Base-by-base conservation (phyloP, 495 filamentous ascomycete species). In the Trichoderma erinaceum region DNA sequence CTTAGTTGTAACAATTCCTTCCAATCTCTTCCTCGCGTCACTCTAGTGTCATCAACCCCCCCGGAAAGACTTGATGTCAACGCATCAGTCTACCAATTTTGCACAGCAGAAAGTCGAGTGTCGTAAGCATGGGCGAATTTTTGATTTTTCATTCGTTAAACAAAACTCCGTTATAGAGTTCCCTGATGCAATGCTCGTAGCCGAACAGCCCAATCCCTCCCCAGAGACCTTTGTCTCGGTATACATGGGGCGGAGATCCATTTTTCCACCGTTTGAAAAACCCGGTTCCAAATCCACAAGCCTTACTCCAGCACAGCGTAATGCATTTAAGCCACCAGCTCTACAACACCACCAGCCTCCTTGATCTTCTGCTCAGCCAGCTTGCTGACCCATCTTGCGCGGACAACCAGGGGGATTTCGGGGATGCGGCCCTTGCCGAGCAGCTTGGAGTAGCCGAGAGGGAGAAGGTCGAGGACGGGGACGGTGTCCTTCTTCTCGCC, bases 291-390 rank as follows among this genome's bases (percentile, higher is more conserved):
- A 65, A 65, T 65, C 56, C 56, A 61, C 56, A 61, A 61, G 56
- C 56, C 56, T 61, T 61, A 61, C 63, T 65, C 63, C 63, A 65
- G 63, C 38, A 65, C 13, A 50, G 25, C 25, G 41, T 29, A 66
- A 50, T 41, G 29, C 43, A 32, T 80, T 86, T 90, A 97, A 81
- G 92, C 92, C 73, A 97, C 92, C 76, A 97, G 82, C 83, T 97
- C 91, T 71, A 95, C 85, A 74, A 96, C 87, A 78, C 93, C 92
- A 79, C 93, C 93, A 78, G 91, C 91, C 76, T 90, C 92, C 78
- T 90, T 93, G 83, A 97, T 97, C 87, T 97, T 97, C 82, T 87
- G 82, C 88, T 97, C 93, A 70, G 93, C 93, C 76, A 92, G 84
- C 78, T 88, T 87, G 83, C 88, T 92, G 81, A 97, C 87, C 80